Evolutionary conservation across 352 stramenopile species (phyloP).

Genomic region (Pythium catenulatum): DNA sequence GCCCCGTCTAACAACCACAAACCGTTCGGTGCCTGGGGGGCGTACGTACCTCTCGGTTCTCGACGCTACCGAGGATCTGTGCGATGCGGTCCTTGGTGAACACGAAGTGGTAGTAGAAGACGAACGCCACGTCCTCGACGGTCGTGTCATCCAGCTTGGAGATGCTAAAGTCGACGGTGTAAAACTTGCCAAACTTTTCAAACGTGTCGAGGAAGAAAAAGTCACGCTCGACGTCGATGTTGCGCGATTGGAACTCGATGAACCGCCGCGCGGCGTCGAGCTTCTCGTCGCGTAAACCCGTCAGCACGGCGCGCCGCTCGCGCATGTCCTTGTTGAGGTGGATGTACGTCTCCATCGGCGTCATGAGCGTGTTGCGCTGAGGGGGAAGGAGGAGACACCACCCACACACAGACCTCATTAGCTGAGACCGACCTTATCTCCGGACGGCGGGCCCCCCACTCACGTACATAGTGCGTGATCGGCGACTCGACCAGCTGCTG

Average conservation of each 20-base stretch:
- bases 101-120: conserved; percentile 86
- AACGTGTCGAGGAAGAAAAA: conserved; percentile 90
- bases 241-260: conserved; percentile 83
- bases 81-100: conserved; percentile 70
- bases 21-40: too few relatives aligned
- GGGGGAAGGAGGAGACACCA: too few relatives aligned
- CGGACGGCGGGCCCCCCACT: too few relatives aligned
- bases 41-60: too few relatives aligned
- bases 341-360: conserved; percentile 88
- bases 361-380: too few relatives aligned
- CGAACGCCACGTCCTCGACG: conserved; percentile 79
- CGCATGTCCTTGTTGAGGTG: conserved; percentile 79
- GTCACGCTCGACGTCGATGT: conserved; percentile 75
- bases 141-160: conserved; percentile 84
- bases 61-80: too few relatives aligned
- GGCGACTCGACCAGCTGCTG: too few relatives aligned
- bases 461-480: too few relatives aligned
- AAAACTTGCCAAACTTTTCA: conserved; percentile 90
- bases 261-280: conserved; percentile 89
- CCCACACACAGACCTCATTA: too few relatives aligned
- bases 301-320: conserved; percentile 77
- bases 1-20: too few relatives aligned
- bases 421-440: too few relatives aligned
- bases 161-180: conserved; percentile 87
- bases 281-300: conserved; percentile 84